These are phyloP conservation scores for Verbascum thapsus DNA, from an alignment of 257 asterid genomes.

Conservation along the genomic window DNA sequence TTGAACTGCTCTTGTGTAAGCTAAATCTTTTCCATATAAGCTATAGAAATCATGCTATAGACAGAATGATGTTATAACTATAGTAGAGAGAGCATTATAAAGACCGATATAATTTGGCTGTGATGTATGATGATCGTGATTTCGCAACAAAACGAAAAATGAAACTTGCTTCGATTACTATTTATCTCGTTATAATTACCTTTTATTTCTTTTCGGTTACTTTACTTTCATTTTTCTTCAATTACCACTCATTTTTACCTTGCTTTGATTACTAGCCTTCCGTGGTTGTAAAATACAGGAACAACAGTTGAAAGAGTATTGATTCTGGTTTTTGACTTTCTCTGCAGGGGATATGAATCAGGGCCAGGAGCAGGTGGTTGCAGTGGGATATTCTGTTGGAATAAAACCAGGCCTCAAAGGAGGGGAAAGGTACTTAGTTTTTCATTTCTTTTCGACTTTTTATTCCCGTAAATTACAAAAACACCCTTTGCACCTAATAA, in stretches of 20 bases:
- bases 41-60: background rate
- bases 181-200: background rate
- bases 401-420: slow-evolving; percentile 45
- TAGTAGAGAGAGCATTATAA: too few species aligned
- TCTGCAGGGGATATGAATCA: slow-evolving; percentile 87
- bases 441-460: too few species aligned
- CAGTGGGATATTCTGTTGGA: slow-evolving; percentile 89
- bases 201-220: background rate
- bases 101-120: background rate
- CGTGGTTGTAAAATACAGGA: background rate
- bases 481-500: too few species aligned
- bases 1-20: too few species aligned
- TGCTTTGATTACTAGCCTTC: background rate
- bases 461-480: too few species aligned
- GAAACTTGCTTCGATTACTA: background rate
- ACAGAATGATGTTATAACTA: too few species aligned
- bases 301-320: background rate
- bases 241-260: background rate
- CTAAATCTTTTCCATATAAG: background rate
- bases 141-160: background rate
- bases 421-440: slow-evolving; percentile 51
- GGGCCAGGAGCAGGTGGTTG: slow-evolving; percentile 80
- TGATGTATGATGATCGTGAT: too few species aligned
- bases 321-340: slow-evolving; percentile 9
- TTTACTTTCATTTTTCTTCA: background rate